Evolutionary conservation across 768 basidiomycete species (phyloP), one percentile per base, ranked within the genome.

Genomic region (Exsudoporus frostii): DNA sequence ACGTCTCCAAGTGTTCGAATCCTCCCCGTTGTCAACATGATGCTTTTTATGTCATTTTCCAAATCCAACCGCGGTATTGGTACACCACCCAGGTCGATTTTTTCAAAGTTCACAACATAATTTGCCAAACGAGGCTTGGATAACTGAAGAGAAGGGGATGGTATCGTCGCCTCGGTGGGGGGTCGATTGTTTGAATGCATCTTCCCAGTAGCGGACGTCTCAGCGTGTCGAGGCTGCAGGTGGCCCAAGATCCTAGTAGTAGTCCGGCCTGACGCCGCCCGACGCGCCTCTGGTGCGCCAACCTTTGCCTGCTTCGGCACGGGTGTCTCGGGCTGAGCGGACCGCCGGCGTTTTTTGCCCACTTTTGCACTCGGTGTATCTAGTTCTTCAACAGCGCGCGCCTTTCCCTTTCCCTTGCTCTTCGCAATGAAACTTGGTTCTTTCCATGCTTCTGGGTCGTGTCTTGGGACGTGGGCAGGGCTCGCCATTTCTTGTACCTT

Each of bases 371-470:
- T 49, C 13, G 51, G 38, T 6, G 22, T 38, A 15, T 48, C 54
- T 27, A 11, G 48, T n/a, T 48, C 58, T 20, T 55, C 39, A 20
- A 52, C 38, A 14, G 48, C 51, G 3, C 20, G 56, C 5, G 53
- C 51, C 44, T 65, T 65, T 1, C 48, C 61, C 25, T 68, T 65
- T 8, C 45, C 54, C 38, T 60, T 65, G 38, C 34, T 43, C 40
- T 45, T 66, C 22, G 53, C 6, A 46, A 72, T 60, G 50, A 71
- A 71, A 43, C 68, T 71, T 11, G 70, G 70, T 20, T 60, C 50
- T 45, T 64, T 66, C 70, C 70, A 71, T 45, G 69, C 55, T 20
- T 54, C 57, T 5, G 65, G 29, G 44, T 73, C 62, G 34, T 71
- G 71, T 37, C 34, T 43, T 24, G 57, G 49, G 30, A 38, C 29